Conservation (phyloP, 345 rosid species). For the Boechera divaricarpa region DNA sequence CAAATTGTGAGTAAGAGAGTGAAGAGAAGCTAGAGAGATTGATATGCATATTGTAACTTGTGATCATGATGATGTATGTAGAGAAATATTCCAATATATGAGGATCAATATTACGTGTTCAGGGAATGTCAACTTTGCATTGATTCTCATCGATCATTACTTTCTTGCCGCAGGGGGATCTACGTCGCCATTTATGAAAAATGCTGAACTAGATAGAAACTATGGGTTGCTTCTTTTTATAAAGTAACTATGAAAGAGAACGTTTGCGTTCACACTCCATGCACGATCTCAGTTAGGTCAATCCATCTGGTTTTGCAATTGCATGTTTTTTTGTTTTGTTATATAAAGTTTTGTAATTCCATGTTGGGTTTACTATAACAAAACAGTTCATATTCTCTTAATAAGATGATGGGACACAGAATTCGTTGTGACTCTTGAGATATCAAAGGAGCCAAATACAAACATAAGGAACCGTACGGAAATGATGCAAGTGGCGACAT, state of each 20-base stretch:
- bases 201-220: neutral
- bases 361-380: constrained; percentile 3
- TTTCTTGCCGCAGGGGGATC: constrained; percentile 21
- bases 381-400: constrained; percentile 25
- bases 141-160: constrained; percentile 40
- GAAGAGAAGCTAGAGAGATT: constrained; percentile 15
- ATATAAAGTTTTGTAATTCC: neutral
- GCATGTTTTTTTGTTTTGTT: neutral
- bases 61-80: constrained; percentile 44
- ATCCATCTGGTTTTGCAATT: neutral
- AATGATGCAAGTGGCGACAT: constrained; percentile 38
- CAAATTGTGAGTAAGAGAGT: constrained; percentile 28
- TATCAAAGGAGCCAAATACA: constrained; percentile 34
- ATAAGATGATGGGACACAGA: constrained; percentile 19
- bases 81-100: constrained; percentile 32
- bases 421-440: constrained; percentile 38
- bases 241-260: no score
- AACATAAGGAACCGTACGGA: constrained; percentile 17
- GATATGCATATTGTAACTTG: constrained; percentile 38
- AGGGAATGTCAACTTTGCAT: constrained; percentile 48
- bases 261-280: constrained; percentile 12
- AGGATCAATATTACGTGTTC: constrained; percentile 46
- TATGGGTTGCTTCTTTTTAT: neutral
- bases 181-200: constrained; percentile 24
- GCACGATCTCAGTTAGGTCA: neutral